A percentile compares a stretch with the other conserved stretches of the same genome.
These are phyloP conservation scores for Tephrocybe sp. DNA, from an alignment of 768 basidiomycete genomes.

Conservation along the genomic window DNA sequence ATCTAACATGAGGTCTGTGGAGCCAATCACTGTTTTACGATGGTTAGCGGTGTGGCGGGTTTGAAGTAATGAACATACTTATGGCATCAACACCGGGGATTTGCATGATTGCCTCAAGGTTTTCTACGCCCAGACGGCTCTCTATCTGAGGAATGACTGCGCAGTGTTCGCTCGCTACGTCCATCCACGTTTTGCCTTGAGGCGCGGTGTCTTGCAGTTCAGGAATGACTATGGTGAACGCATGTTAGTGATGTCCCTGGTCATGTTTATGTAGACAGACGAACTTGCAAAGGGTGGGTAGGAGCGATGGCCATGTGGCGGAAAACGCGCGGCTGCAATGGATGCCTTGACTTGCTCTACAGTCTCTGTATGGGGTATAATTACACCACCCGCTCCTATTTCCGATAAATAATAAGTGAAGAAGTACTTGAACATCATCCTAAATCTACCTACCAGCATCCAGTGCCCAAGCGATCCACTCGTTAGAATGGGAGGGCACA, in stretches of 20 bases:
- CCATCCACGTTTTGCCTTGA: constrained; percentile 8
- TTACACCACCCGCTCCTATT: constrained; percentile 3
- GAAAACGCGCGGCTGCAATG: constrained; percentile 3
- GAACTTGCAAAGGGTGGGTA: constrained; percentile 3
- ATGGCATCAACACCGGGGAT: background rate
- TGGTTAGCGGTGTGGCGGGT: background rate
- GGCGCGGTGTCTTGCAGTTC: constrained; percentile 5
- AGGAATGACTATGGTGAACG: background rate
- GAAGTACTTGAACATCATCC: background rate
- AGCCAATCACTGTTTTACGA: background rate
- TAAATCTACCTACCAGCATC: background rate
- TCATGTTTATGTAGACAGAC: no score
- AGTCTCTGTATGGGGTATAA: constrained; percentile 6
- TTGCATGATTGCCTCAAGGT: background rate
- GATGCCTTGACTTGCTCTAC: constrained; percentile 4
- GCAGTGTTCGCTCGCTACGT: constrained; percentile 5
- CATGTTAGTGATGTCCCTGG: background rate
- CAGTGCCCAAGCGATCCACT: constrained; percentile 5
- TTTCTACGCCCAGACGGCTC: background rate
- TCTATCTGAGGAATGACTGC: constrained; percentile 8
- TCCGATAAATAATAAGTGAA: no score
- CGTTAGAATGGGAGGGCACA: constrained; percentile 7
- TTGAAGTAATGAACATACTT: background rate
- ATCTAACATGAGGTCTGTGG: background rate
- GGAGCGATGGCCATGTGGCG: constrained; percentile 6